Base-by-base conservation (phyloP, 2,329 filamentous ascomycete species). In the Penicillium oxalicum region DNA sequence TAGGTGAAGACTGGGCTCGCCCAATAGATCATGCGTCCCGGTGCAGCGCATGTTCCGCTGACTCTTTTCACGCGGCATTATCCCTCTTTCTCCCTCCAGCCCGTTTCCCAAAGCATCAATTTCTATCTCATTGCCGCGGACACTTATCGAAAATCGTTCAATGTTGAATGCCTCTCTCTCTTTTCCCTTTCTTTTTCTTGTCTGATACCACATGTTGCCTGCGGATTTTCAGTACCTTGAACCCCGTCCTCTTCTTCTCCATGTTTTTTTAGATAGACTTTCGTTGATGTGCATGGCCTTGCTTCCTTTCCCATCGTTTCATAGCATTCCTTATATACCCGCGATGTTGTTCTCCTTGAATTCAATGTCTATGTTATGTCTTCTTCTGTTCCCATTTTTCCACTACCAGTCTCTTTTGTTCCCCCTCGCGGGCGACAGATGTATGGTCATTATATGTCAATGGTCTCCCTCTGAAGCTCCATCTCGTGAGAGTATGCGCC, bases 1-100 rank as follows among this genome's bases (percentile, higher is more conserved):
- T 53, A 53, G 35, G 55, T 55, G 29, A 65, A 60, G 36, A 43
- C 71, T 45, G 63, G 66, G 35, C 54, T 69, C 39, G 68, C 68
- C 41, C 67, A 70, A 54, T 72, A 55, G 37, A 40, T 43, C 34
- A 5, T 35, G 38, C 40, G 32, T 37, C 24, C 18, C 18, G 18
- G 2, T 48, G 28, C 40, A 32, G 33, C 37, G 39, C 9, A 32
- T 34, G 39, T 44, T n/a, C 42, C 18, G 48, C 33, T 24, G 41
- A 26, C 49, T 39, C 46, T 51, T 44, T 32, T 33, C 41, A 44
- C 39, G 18, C 2, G 18, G 18, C 18, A 18, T 18, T 18, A 18
- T 18, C 18, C 18, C 18, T 18, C 18, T 18, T 18, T 32, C 4
- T 32, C 4, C 29, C 11, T 32, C 8, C 18, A 28, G 33, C 34